Evolutionary conservation across 2,329 filamentous ascomycete species (phyloP).

Genomic region (Aspergillus fumigatiaffinis): DNA sequence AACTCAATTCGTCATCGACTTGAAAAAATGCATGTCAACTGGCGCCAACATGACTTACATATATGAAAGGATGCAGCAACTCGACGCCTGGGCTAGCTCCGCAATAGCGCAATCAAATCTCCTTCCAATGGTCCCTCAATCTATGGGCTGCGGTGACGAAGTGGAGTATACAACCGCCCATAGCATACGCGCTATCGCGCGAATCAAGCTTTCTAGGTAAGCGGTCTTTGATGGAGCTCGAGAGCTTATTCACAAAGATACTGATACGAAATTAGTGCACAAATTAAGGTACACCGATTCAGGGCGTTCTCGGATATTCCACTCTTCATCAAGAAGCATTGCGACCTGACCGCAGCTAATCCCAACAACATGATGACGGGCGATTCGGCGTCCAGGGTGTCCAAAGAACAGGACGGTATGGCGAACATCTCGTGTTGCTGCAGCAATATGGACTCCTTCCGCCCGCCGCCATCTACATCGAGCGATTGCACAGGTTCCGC

Average conservation of each 20-base stretch:
- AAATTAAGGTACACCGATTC: slow-evolving; percentile 46
- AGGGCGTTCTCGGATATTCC: slow-evolving; percentile 45
- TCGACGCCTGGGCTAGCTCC: slow-evolving; percentile 38
- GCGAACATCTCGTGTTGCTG: slow-evolving; percentile 31
- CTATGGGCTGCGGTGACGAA: slow-evolving; percentile 23
- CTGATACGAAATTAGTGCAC: slow-evolving; percentile 30
- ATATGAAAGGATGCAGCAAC: slow-evolving; percentile 40
- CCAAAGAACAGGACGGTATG: slow-evolving; percentile 17
- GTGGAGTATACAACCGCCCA: slow-evolving; percentile 36
- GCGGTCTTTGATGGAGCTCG: background rate
- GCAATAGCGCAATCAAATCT: slow-evolving; percentile 33
- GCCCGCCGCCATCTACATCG: slow-evolving; percentile 20
- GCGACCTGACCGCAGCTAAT: slow-evolving; percentile 38
- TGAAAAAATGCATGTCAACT: slow-evolving; percentile 37
- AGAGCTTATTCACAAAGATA: background rate
- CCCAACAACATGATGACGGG: slow-evolving; percentile 8
- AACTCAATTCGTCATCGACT: slow-evolving; percentile 39
- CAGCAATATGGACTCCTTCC: slow-evolving; percentile 27
- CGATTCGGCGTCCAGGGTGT: slow-evolving; percentile 11
- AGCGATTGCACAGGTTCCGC: slow-evolving; percentile 32
- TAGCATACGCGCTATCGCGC: slow-evolving; percentile 39
- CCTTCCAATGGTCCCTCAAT: slow-evolving; percentile 20
- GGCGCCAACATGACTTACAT: slow-evolving; percentile 35
- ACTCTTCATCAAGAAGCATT: slow-evolving; percentile 44
- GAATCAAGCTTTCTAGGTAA: slow-evolving; percentile 44